A percentile compares a stretch with the other conserved stretches of the same genome.
phyloP scores from a whole-genome alignment of 352 stramenopile species.

The Pythium phragmiticola region DNA sequence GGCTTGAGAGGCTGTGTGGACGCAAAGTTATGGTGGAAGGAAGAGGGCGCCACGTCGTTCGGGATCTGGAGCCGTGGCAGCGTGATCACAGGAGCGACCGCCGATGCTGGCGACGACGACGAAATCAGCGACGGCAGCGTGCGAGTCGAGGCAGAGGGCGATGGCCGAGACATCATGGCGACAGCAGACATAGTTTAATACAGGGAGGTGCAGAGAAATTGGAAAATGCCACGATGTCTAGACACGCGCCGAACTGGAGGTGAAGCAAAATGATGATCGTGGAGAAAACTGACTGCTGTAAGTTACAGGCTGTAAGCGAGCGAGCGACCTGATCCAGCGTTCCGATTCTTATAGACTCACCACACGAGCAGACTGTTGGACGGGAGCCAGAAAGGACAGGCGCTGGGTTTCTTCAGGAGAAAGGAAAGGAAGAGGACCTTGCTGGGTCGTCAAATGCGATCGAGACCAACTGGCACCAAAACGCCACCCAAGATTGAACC shows the following conservation, averaged over 20 bases:
- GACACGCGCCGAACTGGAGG: background rate
- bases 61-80: conserved; percentile 27
- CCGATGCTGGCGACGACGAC: conserved; percentile 1
- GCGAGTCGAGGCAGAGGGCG: background rate
- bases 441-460: conserved; percentile 12
- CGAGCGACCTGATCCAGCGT: background rate
- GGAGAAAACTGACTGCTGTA: background rate
- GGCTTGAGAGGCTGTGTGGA: conserved; percentile 9
- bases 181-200: conserved; percentile 13
- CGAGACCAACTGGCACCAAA: conserved; percentile 15
- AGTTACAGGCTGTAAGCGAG: background rate
- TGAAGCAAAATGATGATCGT: conserved; percentile 2
- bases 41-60: conserved; percentile 4
- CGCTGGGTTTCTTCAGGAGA: background rate
- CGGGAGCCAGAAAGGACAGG: conserved; percentile 19
- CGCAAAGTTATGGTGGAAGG: conserved; percentile 13
- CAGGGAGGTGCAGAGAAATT: conserved; percentile 8
- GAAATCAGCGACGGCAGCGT: conserved; percentile 14
- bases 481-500: conserved; percentile 19
- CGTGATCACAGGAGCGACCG: conserved; percentile 13
- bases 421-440: conserved; percentile 3
- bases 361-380: no score
- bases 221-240: conserved; percentile 13
- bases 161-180: conserved; percentile 14
- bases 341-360: no score